Base-by-base conservation (phyloP, 2,329 filamentous ascomycete genomes). In the Dothistroma pini region DNA sequence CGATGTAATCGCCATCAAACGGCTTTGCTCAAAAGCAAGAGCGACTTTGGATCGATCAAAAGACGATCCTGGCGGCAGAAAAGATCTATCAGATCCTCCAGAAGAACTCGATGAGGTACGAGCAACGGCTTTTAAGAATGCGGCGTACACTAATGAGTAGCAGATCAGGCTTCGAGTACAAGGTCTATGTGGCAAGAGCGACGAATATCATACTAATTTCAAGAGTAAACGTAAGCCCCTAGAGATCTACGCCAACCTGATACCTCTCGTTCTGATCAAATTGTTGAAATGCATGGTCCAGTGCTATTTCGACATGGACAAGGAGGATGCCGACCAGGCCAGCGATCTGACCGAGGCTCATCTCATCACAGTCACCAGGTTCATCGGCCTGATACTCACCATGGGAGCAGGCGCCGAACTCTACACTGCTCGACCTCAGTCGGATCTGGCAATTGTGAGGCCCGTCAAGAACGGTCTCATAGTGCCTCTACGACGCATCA, bases 181-280 rank as follows among this genome's bases (percentile, higher is more conserved):
- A 7, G 50, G 35, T 22, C 59, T 66, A n/a, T 66, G 64, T 53
- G 50, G 38, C 31, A 51, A 64, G 19, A 34, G 63, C 31, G 50
- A 59, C 1, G 44, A 64, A 19, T 59, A 54, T 12, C 58, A 61
- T 6, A 57, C 61, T 14, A 50, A 69, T 19, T 50, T 61, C 21
- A 51, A 47, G 2, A 54, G 61, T 19, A 31, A 31, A 14, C 32
- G 61, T 8, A 63, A 64, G 47, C 60, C 62, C 21, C 58, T 61
- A n/a, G 62, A 67, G 47, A 70, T 74, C 19, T 73, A 72, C 49
- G 60, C 64, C 34, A 63, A 68, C 54, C 54, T 73, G 14, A 60
- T 74, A 16, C 71, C 69, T 9, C 19, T 5, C n/a, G 58, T 58
- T 11, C 63, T 75, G 5, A 57, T 70, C 2, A 53, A 54, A 31